phyloP scores from a whole-genome alignment of 2,329 filamentous ascomycete species.

The Exophiala spinifera region DNA sequence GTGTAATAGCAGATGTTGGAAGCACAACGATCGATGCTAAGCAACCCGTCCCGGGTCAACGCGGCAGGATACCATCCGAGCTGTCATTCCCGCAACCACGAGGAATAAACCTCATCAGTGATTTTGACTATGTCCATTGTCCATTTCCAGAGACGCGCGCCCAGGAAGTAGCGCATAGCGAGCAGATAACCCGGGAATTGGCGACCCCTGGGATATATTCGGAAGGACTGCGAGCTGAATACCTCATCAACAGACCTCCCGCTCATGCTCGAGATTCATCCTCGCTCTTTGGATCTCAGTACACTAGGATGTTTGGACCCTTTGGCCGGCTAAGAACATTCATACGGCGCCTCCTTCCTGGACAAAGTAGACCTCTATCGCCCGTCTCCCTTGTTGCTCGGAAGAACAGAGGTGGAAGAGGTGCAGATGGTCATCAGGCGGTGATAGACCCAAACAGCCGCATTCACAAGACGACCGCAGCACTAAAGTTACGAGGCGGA shows the following conservation, averaged over 20 bases:
- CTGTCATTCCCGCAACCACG: conserved; percentile 11
- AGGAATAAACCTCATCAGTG: conserved; percentile 18
- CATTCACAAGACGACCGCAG: conserved; percentile 6
- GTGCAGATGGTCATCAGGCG: background rate
- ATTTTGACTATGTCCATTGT: conserved; percentile 25
- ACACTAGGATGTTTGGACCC: background rate
- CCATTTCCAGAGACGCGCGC: conserved; percentile 25
- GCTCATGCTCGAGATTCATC: conserved; percentile 18
- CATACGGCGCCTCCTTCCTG: conserved; percentile 3
- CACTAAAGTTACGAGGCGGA: conserved; percentile 11
- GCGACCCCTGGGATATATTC: conserved; percentile 16
- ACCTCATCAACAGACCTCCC: conserved; percentile 24
- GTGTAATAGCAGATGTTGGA: background rate
- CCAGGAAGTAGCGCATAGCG: conserved; percentile 21
- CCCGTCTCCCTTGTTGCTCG: background rate
- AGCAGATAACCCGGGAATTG: conserved; percentile 24
- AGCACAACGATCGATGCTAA: background rate
- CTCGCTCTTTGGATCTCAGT: background rate
- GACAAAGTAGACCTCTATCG: background rate
- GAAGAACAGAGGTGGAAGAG: background rate
- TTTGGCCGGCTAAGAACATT: conserved; percentile 3
- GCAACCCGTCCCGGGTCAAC: background rate
- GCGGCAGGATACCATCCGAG: background rate
- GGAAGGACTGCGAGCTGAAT: conserved; percentile 16
- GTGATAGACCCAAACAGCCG: conserved; percentile 10